A percentile compares a stretch with the other conserved stretches of the same genome.
Evolutionary conservation across 1,139 yeast species (phyloP).

Genomic region (Yamadazyma jaroonii): DNA sequence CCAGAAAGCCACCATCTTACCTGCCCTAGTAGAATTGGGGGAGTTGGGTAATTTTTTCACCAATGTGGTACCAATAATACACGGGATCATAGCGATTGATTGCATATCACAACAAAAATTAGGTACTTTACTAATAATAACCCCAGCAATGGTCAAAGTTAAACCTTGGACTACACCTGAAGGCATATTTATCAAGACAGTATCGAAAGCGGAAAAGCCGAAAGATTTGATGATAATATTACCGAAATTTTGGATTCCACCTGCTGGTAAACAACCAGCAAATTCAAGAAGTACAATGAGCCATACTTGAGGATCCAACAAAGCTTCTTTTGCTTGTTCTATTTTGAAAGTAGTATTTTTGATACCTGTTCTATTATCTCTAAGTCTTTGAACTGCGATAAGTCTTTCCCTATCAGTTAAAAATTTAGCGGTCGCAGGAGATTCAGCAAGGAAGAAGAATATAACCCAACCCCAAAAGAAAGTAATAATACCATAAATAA

Average conservation of each 20-base stretch:
- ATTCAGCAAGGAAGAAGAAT: constrained; percentile 14
- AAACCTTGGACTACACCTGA: constrained; percentile 32
- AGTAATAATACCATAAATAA: constrained; percentile 29
- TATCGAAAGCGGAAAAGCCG: constrained; percentile 37
- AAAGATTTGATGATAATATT: constrained; percentile 34
- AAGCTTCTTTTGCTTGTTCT: constrained; percentile 38
- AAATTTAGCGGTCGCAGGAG: constrained; percentile 18
- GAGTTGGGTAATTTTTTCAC: constrained; percentile 17
- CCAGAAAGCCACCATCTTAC: constrained; percentile 24
- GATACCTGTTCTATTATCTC: constrained; percentile 22
- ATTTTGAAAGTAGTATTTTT: constrained; percentile 43
- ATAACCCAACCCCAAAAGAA: constrained; percentile 11
- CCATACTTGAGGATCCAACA: constrained; percentile 47
- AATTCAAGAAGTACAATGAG: constrained; percentile 34
- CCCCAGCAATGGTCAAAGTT: constrained; percentile 13
- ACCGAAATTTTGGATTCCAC: constrained; percentile 38
- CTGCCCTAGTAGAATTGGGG: constrained; percentile 2
- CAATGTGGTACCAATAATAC: constrained; percentile 14
- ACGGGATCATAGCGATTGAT: constrained; percentile 4
- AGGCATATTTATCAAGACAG: constrained; percentile 53
- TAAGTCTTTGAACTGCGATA: constrained; percentile 12
- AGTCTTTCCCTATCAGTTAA: constrained; percentile 17
- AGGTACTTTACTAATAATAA: constrained; percentile 31
- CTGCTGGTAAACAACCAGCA: constrained; percentile 43
- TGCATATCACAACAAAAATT: constrained; percentile 30